phyloP scores from a whole-genome alignment of 2,329 filamentous ascomycete genomes.

The Ascochyta koolunga region DNA sequence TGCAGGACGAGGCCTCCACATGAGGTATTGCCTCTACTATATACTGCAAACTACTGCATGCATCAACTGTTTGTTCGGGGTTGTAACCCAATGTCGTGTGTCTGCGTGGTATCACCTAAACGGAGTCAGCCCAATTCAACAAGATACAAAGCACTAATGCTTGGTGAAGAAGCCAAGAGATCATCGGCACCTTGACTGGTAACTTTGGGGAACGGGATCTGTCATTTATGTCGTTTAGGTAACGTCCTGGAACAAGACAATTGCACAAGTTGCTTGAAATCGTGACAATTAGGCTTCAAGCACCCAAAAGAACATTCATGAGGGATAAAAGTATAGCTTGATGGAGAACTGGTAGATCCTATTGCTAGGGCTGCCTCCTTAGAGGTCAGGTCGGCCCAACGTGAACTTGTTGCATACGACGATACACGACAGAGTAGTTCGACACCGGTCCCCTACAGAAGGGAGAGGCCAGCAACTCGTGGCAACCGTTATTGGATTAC shows the following conservation, averaged over 20 bases:
- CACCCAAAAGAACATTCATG: background rate
- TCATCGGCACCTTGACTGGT: background rate
- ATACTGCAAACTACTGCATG: background rate
- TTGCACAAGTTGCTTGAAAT: background rate
- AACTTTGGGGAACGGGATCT: background rate
- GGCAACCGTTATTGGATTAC: background rate
- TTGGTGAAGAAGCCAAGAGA: background rate
- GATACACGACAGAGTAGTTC: background rate
- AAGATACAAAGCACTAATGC: background rate
- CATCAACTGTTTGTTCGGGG: background rate
- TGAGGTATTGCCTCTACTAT: background rate
- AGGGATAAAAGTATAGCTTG: background rate
- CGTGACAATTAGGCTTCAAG: background rate
- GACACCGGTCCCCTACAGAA: conserved; percentile 4
- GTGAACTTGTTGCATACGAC: background rate
- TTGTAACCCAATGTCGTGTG: background rate
- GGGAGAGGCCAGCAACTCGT: background rate
- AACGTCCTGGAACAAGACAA: background rate
- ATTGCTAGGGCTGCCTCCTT: background rate
- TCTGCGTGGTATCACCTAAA: background rate
- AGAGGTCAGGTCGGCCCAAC: background rate
- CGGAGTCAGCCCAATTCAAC: background rate
- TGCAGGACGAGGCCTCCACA: background rate
- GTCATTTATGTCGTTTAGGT: background rate
- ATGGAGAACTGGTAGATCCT: background rate